These are phyloP conservation scores for Simplicillium sp. DNA, from an alignment of 2,329 filamentous ascomycete species.

Conservation along the genomic window DNA sequence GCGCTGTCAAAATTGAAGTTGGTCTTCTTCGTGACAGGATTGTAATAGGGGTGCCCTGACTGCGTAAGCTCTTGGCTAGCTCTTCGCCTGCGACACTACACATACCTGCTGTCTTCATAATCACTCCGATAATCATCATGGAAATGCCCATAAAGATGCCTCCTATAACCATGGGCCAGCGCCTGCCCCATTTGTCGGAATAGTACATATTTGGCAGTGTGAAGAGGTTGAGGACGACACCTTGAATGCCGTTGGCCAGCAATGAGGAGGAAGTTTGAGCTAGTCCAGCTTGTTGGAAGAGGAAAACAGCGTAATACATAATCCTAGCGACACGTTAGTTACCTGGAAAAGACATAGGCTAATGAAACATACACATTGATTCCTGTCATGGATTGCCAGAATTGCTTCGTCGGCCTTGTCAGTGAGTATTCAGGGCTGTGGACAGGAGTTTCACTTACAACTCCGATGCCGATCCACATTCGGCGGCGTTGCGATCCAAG, in stretches of 20 bases:
- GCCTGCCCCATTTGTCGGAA: slow-evolving; percentile 8
- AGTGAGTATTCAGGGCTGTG: neutral
- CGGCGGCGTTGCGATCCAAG: slow-evolving; percentile 6
- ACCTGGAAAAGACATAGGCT: neutral
- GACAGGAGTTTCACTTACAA: slow-evolving; percentile 1
- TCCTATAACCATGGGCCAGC: slow-evolving; percentile 7
- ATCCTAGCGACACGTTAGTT: slow-evolving; percentile 3
- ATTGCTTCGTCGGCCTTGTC: slow-evolving; percentile 3
- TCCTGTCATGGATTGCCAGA: slow-evolving; percentile 8
- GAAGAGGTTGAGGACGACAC: slow-evolving; percentile 8
- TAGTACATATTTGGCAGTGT: slow-evolving; percentile 9
- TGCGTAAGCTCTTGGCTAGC: too few relatives aligned
- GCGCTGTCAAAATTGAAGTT: slow-evolving; percentile 30
- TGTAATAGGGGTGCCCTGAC: slow-evolving; percentile 4
- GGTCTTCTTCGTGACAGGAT: slow-evolving; percentile 6
- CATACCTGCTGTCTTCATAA: slow-evolving; percentile 6
- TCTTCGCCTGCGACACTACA: too few relatives aligned
- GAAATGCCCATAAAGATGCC: slow-evolving; percentile 8
- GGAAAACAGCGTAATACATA: slow-evolving; percentile 8
- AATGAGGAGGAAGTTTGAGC: slow-evolving; percentile 7
- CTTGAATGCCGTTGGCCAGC: slow-evolving; percentile 7
- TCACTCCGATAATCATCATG: slow-evolving; percentile 7
- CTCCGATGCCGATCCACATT: slow-evolving; percentile 8
- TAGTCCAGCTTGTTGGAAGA: slow-evolving; percentile 8
- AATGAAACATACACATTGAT: slow-evolving; percentile 6